Evolutionary conservation across 352 stramenopile genomes (phyloP), one percentile per base, ranked within the genome.

Genomic region (Halophytophthora polymorphica): DNA sequence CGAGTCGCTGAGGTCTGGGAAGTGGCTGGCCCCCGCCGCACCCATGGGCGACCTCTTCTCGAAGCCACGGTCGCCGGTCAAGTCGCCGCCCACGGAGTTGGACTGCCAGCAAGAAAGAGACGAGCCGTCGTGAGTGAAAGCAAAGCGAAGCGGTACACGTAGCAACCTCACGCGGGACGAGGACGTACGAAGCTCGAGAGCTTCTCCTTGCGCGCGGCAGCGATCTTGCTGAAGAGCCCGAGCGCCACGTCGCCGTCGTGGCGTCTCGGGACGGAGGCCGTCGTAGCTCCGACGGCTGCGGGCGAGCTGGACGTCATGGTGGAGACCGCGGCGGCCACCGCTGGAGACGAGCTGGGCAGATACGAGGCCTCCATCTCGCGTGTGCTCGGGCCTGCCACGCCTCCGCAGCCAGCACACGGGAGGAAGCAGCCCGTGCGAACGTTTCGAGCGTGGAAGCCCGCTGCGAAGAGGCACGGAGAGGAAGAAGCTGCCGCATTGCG

Each of bases 201-300:
- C 48, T 84, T 84, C 46, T 88, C 74, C 60, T 86, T 90, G 43
- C 75, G 75, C 29, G 66, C 73, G 15, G 77, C 75, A 41, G 75
- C 73, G 47, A 90, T 86, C 62, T 90, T 90, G 50, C 75, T 86
- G 57, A 88, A 86, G 46, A 88, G 64, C 1, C 75, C 73, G 7
- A 90, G 60, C 33, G 80, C 61, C 34, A 88, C 70, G 40, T 81
- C 73, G 15, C 71, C 69, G 28, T 70, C 45, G 18, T 49, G 51
- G 46, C 57, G 62, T 12, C 57, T 51, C 15, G 51, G 44, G 14
- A 23, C 44, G 15, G 59, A 28, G n/a, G 50, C 33, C 4, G 25
- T 8, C 4, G 25, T 31, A 8, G 25, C 25, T 4, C 25, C 25
- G 4, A 4, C 25, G 8, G 25, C 25, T 31, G 25, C 25, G 25